Evolutionary conservation across 345 rosid genomes (phyloP).

Genomic region (Angophora floribunda): DNA sequence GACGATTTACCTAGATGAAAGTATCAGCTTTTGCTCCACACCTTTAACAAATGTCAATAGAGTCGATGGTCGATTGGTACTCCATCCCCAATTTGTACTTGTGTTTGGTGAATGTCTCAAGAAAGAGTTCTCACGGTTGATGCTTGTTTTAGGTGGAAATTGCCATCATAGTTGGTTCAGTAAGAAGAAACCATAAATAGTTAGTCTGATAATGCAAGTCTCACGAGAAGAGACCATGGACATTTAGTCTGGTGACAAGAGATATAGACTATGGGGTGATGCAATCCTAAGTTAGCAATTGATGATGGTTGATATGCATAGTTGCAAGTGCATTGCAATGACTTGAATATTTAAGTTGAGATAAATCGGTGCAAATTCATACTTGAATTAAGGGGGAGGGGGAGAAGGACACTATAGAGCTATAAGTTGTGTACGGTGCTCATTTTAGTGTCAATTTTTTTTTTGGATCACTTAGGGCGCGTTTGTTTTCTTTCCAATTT

Average conservation of each 20-base stretch:
- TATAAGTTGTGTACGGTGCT: too few relatives aligned
- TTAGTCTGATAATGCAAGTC: too few relatives aligned
- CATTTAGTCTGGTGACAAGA: too few relatives aligned
- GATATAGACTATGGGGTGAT: background rate
- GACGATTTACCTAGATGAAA: background rate
- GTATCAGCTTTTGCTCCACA: background rate
- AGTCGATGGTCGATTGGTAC: background rate
- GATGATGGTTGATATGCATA: background rate
- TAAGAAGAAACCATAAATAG: background rate
- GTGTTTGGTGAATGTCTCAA: background rate
- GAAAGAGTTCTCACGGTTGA: background rate
- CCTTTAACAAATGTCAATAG: rapidly evolving
- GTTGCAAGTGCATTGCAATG: too few relatives aligned
- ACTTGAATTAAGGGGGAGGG: too few relatives aligned
- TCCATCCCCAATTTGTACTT: too few relatives aligned
- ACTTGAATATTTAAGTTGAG: too few relatives aligned
- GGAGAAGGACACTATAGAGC: too few relatives aligned
- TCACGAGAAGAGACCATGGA: background rate
- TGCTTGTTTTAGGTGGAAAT: background rate
- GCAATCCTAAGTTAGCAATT: background rate
- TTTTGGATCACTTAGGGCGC: too few relatives aligned
- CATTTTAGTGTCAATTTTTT: too few relatives aligned
- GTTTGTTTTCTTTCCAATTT: too few relatives aligned
- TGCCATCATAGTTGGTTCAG: rapidly evolving
- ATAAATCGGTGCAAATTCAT: too few relatives aligned